These are phyloP conservation scores for Xanthoconium purpureum DNA, from an alignment of 768 basidiomycete genomes.

Conservation along the genomic window DNA sequence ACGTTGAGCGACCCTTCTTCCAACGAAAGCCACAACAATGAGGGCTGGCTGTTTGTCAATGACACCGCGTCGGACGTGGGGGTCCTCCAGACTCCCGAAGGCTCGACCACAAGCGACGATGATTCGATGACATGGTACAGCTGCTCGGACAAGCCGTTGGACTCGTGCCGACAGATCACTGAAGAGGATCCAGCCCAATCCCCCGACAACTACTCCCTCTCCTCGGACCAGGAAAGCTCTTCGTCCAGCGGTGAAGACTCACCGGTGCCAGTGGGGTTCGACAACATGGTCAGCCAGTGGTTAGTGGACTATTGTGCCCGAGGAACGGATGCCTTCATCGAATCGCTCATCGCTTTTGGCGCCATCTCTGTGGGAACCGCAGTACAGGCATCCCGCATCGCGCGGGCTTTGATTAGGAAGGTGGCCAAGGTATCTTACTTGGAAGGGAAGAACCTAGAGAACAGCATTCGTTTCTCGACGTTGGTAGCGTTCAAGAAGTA, in stretches of 20 bases:
- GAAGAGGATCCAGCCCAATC: not conserved
- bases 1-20: not conserved
- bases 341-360: slow-evolving; percentile 18
- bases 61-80: slow-evolving; percentile 1
- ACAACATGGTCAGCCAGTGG: slow-evolving; percentile 17
- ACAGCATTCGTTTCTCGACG: slow-evolving; percentile 9
- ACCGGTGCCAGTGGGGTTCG: slow-evolving; percentile 10
- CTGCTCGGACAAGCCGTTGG: not conserved
- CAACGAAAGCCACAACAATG: not conserved
- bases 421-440: slow-evolving; percentile 4
- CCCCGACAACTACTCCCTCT: not conserved
- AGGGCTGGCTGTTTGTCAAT: slow-evolving; percentile 1
- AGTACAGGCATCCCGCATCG: slow-evolving; percentile 18
- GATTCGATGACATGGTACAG: not conserved
- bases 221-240: slow-evolving; percentile 12
- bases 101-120: not conserved
- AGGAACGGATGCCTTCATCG: slow-evolving; percentile 13
- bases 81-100: not conserved
- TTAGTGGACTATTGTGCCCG: slow-evolving; percentile 19
- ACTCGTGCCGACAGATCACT: not conserved
- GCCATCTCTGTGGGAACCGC: slow-evolving; percentile 8
- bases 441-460: slow-evolving; percentile 13
- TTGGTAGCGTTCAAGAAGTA: slow-evolving; percentile 14
- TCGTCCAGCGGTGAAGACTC: slow-evolving; percentile 1
- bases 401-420: slow-evolving; percentile 2